These are phyloP conservation scores for Aplosporella prunicola DNA, from an alignment of 2,329 filamentous ascomycete species.

Conservation along the genomic window DNA sequence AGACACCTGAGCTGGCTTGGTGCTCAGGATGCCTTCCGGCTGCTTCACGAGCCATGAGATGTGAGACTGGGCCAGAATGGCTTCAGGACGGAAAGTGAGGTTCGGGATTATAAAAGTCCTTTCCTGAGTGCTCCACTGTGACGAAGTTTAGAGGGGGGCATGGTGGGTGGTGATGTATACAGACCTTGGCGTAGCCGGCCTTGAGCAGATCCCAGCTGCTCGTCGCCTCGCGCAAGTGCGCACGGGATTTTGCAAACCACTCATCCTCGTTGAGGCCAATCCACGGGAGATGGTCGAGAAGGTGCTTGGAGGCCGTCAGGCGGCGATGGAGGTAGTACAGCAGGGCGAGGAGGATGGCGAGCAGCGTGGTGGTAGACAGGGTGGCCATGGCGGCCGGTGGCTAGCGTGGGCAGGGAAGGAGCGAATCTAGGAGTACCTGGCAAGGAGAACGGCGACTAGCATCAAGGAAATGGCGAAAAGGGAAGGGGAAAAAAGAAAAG, in stretches of 20 bases:
- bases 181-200: not conserved
- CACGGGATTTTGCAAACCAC: not conserved
- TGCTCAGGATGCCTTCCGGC: no score
- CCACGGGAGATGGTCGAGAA: constrained; percentile 1
- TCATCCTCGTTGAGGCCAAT: not conserved
- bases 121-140: not conserved
- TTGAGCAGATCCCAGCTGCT: not conserved
- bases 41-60: not conserved
- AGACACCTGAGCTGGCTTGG: constrained; percentile 3
- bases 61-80: not conserved
- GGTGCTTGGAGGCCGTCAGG: not conserved
- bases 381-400: no score
- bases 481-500: no score
- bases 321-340: not conserved
- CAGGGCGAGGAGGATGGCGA: not conserved
- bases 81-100: not conserved
- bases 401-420: no score
- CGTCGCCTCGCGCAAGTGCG: not conserved
- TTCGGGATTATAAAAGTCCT: not conserved
- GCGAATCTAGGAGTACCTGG: no score
- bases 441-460: no score
- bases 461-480: no score
- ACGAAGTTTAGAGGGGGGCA: not conserved
- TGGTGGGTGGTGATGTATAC: not conserved
- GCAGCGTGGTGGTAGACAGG: no score